Conservation (phyloP, 306 rosid genomes). For the Cicer bijugum region DNA sequence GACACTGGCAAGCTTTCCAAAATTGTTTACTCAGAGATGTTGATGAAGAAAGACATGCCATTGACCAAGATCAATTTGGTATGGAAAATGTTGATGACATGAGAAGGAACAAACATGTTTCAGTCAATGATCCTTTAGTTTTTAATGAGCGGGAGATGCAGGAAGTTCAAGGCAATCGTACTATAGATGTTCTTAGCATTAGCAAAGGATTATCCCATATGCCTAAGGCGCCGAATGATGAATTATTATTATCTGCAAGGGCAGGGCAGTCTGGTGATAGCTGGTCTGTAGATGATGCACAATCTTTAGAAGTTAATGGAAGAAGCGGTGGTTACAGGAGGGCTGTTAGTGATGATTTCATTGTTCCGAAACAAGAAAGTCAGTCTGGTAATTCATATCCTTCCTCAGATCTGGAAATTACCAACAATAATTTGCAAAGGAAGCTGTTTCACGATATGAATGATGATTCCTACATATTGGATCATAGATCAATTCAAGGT, state of each 20-base stretch:
- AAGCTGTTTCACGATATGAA: slow-evolving; percentile 62
- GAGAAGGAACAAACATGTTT: slow-evolving; percentile 56
- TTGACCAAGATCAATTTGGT: slow-evolving; percentile 69
- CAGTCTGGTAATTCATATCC: slow-evolving; percentile 50
- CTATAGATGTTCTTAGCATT: slow-evolving; percentile 55
- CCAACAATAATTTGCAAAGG: slow-evolving; percentile 55
- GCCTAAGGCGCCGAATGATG: slow-evolving; percentile 61
- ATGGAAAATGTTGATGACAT: slow-evolving; percentile 52
- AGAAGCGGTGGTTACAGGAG: slow-evolving; percentile 64
- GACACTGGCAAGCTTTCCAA: slow-evolving; percentile 93
- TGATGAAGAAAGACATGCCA: slow-evolving; percentile 67
- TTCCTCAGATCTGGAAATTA: slow-evolving; percentile 57
- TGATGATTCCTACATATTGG: slow-evolving; percentile 85
- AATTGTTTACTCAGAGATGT: slow-evolving; percentile 86
- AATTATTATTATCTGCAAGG: slow-evolving; percentile 56
- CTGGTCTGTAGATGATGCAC: slow-evolving; percentile 55
- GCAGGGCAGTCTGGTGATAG: slow-evolving; percentile 52
- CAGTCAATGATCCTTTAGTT: slow-evolving; percentile 72
- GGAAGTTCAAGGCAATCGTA: slow-evolving; percentile 58
- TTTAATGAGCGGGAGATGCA: slow-evolving; percentile 55
- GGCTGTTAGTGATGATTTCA: slow-evolving; percentile 66
- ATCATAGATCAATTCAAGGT: slow-evolving; percentile 61
- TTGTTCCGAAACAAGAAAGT: slow-evolving; percentile 59
- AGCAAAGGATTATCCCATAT: slow-evolving; percentile 57
- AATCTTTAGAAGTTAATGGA: slow-evolving; percentile 68